Conservation (phyloP, 768 basidiomycete species). For the Mycena filopes region DNA sequence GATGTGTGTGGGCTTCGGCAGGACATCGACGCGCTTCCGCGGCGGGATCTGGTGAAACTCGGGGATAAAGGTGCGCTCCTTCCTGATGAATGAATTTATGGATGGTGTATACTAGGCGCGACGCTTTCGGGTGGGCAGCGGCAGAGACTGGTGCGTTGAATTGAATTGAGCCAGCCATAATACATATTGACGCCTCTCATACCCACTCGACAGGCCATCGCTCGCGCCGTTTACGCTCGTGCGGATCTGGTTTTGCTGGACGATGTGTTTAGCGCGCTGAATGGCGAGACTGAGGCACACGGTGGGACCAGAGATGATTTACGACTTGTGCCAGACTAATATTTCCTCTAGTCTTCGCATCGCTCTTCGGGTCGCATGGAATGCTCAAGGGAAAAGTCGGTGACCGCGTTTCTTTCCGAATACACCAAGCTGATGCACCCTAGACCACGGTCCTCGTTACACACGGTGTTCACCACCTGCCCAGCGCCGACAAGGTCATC, state of each 20-base stretch:
- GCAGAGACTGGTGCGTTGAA: constrained; percentile 20
- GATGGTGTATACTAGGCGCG: neutral
- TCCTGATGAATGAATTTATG: too few species aligned
- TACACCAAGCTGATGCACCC: too few species aligned
- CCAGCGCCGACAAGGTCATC: constrained; percentile 28
- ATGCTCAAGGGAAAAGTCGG: constrained; percentile 26
- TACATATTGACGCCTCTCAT: too few species aligned
- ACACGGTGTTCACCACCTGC: constrained; percentile 27
- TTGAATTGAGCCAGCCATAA: neutral
- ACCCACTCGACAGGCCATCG: constrained; percentile 16
- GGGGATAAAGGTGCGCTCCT: constrained; percentile 18
- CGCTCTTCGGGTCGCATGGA: constrained; percentile 23
- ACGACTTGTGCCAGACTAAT: neutral
- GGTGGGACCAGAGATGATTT: neutral
- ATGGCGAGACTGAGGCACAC: constrained; percentile 27
- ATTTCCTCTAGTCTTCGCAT: constrained; percentile 15
- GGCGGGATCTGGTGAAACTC: constrained; percentile 16
- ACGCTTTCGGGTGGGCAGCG: constrained; percentile 28
- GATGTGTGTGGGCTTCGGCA: constrained; percentile 23
- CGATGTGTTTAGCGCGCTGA: constrained; percentile 27
- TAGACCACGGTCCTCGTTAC: constrained; percentile 30
- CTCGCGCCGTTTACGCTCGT: constrained; percentile 26
- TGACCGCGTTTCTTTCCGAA: too few species aligned
- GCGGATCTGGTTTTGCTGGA: constrained; percentile 26
- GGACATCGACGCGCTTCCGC: constrained; percentile 25